Conservation (phyloP, 768 basidiomycete genomes). For the Boletales sp. region DNA sequence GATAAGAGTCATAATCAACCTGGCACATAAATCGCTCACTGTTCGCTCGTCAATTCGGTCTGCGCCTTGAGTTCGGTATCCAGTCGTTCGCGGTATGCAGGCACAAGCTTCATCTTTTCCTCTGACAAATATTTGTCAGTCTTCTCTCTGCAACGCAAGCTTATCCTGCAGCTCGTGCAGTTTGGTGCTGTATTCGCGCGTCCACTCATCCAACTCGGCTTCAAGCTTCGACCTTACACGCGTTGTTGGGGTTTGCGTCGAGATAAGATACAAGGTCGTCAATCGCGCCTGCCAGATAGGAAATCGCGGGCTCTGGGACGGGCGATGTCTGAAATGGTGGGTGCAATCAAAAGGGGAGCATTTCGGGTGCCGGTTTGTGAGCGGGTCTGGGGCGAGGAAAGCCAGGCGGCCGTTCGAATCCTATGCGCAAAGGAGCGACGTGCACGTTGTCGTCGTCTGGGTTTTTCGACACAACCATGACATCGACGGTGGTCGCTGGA, state of each 20-base stretch:
- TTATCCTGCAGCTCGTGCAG: constrained; percentile 81
- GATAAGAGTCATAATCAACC: background rate
- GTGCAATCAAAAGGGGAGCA: constrained; percentile 79
- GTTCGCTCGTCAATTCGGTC: constrained; percentile 90
- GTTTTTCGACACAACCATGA: constrained; percentile 16
- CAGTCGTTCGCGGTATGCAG: constrained; percentile 82
- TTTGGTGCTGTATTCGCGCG: constrained; percentile 76
- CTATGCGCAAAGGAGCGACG: constrained; percentile 41
- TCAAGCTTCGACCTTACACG: constrained; percentile 65
- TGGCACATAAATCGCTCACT: constrained; percentile 45
- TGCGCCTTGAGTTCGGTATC: constrained; percentile 83
- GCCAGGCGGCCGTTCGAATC: constrained; percentile 83
- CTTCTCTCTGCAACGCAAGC: constrained; percentile 44
- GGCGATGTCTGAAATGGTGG: constrained; percentile 68
- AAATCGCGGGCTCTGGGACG: constrained; percentile 85
- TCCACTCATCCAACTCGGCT: constrained; percentile 73
- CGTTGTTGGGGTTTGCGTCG: constrained; percentile 64
- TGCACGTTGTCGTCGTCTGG: constrained; percentile 43
- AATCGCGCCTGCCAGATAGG: constrained; percentile 88
- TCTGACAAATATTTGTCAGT: constrained; percentile 65
- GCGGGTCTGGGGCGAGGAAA: constrained; percentile 40
- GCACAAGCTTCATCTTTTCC: constrained; percentile 68
- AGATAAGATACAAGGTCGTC: constrained; percentile 86
- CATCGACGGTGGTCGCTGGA: constrained; percentile 22
- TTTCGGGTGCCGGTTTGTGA: constrained; percentile 30